Evolutionary conservation across 345 rosid genomes (phyloP), one percentile per base, ranked within the genome.

Genomic region (Syzygium aqueum): DNA sequence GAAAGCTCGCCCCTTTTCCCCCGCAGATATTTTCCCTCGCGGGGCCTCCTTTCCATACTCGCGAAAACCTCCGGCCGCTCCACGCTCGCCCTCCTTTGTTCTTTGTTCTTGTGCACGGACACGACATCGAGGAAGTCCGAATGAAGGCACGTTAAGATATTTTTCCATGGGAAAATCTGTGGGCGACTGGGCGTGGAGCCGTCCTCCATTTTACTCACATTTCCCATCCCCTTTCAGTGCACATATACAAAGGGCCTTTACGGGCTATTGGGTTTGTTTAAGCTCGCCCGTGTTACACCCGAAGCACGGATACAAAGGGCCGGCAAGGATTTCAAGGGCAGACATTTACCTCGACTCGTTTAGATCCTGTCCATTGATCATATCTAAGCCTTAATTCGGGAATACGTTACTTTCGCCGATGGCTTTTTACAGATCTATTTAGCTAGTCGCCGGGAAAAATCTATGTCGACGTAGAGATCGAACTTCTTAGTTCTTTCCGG

Each of bases 291-390:
- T 2, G 3, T 37, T 3, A 17, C 12, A 8, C 25, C 19, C 6
- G 1, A 9, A 33, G 80, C 25, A 33, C 25, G 1, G 9, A 5
- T 67, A 33, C 0, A 4, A 67, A 33, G 78, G 10, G 11, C 1
- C 0, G 43, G 3, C 3, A 28, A 65, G 2, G 10, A 14, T 7
- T 14, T 65, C 16, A 7, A 30, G 3, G 77, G 4, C 3, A 13
- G 8, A 63, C 21, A 65, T 63, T 1, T 15, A 28, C 2, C 19
- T 63, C 7, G 16, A 17, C 5, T 65, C 8, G 2, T 65, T 5
- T 30, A 65, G 43, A 65, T 28, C 0, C 17, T n/a, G 1, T 30
- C 7, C 3, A 30, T 17, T 3, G 11, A 19, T 65, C 30, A 16
- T 2, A 30, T 65, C 1, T 8, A 8, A 8, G 11, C 3, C 77